Evolutionary conservation across 2,329 filamentous ascomycete species (phyloP).

Genomic region (Botrytis elliptica): DNA sequence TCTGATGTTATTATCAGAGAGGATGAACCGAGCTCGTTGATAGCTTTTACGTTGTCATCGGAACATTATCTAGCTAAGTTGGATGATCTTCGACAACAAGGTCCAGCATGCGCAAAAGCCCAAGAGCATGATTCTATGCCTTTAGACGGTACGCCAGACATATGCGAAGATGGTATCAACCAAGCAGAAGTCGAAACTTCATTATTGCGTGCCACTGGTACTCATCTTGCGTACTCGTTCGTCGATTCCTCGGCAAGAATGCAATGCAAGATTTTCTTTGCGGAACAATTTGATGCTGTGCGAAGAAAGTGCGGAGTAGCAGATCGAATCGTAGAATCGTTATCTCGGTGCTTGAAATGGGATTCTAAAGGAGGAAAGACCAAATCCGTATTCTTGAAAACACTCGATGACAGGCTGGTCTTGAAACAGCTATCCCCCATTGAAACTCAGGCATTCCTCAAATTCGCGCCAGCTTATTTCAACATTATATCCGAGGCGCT

Average conservation of each 20-base stretch:
- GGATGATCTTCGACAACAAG: conserved; percentile 58
- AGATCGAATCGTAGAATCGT: conserved; percentile 89
- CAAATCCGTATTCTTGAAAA: conserved; percentile 96
- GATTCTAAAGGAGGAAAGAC: conserved; percentile 98
- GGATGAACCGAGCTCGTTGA: conserved; percentile 94
- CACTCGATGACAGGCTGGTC: conserved; percentile 88
- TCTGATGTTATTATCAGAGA: conserved; percentile 96
- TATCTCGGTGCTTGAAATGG: conserved; percentile 95
- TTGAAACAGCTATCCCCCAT: conserved; percentile 77
- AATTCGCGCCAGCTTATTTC: conserved; percentile 96
- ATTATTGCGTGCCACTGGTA: conserved; percentile 79
- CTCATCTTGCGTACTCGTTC: conserved; percentile 95
- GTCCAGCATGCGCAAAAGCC: conserved; percentile 42
- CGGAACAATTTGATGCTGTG: conserved; percentile 94
- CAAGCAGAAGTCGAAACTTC: conserved; percentile 82
- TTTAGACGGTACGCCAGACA: conserved; percentile 28
- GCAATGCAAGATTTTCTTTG: conserved; percentile 98
- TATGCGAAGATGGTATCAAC: conserved; percentile 43
- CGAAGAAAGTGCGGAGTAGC: conserved; percentile 89
- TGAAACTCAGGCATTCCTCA: conserved; percentile 90
- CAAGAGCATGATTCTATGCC: conserved; percentile 38
- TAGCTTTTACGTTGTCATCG: conserved; percentile 87
- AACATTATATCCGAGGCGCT: conserved; percentile 94
- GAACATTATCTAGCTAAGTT: conserved; percentile 84
- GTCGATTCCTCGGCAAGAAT: conserved; percentile 90